Conservation (phyloP, 1,284 basidiomycete genomes). For the Lentinula novae-zelandiae region DNA sequence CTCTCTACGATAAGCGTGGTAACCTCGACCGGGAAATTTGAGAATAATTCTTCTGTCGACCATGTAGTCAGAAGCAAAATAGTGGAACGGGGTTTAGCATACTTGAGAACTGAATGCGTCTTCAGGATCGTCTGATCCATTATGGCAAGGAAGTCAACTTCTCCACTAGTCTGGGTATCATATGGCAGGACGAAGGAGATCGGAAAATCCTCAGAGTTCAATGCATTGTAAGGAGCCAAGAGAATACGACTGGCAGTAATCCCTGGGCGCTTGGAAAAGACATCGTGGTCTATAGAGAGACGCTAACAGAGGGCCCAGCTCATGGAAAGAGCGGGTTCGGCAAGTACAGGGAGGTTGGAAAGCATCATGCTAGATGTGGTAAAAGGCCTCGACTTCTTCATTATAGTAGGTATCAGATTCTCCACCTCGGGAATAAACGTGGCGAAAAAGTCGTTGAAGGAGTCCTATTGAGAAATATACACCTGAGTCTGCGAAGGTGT, state of each 20-base stretch:
- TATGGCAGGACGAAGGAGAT: constrained; percentile 50
- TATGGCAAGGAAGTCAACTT: constrained; percentile 65
- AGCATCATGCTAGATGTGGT: constrained; percentile 53
- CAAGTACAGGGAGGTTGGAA: constrained; percentile 46
- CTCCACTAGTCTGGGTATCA: constrained; percentile 38
- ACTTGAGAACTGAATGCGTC: constrained; percentile 58
- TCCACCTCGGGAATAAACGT: constrained; percentile 23
- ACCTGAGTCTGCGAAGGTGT: constrained; percentile 52
- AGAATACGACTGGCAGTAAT: constrained; percentile 59
- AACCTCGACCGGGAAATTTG: constrained; percentile 46
- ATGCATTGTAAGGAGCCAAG: constrained; percentile 40
- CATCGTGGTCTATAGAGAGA: constrained; percentile 61
- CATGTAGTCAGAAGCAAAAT: constrained; percentile 63
- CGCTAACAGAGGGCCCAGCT: constrained; percentile 51
- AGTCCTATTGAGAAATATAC: constrained; percentile 42
- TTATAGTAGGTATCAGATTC: constrained; percentile 21
- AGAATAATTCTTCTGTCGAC: constrained; percentile 54
- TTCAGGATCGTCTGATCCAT: constrained; percentile 64
- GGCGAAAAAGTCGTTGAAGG: constrained; percentile 45
- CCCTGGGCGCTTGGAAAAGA: constrained; percentile 67
- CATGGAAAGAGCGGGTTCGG: constrained; percentile 57
- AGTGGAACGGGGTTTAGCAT: constrained; percentile 52
- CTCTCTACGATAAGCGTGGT: constrained; percentile 40
- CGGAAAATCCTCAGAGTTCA: constrained; percentile 31
- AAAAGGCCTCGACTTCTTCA: constrained; percentile 62